Conservation (phyloP, 257 asterid genomes). For the Coffea eugenioides region DNA sequence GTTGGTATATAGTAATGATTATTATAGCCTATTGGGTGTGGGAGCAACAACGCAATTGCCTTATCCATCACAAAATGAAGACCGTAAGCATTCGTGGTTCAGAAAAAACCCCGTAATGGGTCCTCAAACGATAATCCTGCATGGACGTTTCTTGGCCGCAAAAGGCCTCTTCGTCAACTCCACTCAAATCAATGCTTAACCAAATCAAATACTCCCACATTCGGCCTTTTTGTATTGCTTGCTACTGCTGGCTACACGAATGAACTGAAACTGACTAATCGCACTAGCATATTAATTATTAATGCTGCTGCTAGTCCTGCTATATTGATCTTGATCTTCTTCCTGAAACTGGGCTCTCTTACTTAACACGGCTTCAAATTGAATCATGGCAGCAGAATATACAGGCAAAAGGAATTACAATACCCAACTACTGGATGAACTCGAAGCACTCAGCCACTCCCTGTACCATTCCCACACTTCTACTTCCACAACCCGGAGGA, state of each 20-base stretch:
- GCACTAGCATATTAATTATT: no score
- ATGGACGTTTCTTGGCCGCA: slow-evolving; percentile 35
- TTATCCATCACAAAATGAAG: slow-evolving; percentile 53
- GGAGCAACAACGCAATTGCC: slow-evolving; percentile 10
- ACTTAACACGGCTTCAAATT: background rate
- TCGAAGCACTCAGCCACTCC: slow-evolving; percentile 68
- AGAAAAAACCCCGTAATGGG: slow-evolving; percentile 30
- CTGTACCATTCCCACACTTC: slow-evolving; percentile 56
- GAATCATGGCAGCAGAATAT: slow-evolving; percentile 33
- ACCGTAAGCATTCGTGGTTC: slow-evolving; percentile 50
- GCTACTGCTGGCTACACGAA: no score
- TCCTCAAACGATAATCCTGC: background rate
- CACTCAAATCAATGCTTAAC: background rate
- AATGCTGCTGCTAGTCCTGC: no score
- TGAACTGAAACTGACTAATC: no score
- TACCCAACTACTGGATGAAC: slow-evolving; percentile 71
- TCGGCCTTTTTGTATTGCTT: background rate
- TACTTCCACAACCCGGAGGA: slow-evolving; percentile 41
- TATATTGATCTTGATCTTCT: no score
- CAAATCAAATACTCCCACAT: background rate
- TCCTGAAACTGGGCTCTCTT: no score
- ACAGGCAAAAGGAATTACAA: slow-evolving; percentile 47
- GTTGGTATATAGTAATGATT: no score
- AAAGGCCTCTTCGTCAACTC: background rate
- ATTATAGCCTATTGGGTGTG: no score